Conservation (phyloP, 2,329 filamentous ascomycete species). For the Alternaria angustiovoidea region DNA sequence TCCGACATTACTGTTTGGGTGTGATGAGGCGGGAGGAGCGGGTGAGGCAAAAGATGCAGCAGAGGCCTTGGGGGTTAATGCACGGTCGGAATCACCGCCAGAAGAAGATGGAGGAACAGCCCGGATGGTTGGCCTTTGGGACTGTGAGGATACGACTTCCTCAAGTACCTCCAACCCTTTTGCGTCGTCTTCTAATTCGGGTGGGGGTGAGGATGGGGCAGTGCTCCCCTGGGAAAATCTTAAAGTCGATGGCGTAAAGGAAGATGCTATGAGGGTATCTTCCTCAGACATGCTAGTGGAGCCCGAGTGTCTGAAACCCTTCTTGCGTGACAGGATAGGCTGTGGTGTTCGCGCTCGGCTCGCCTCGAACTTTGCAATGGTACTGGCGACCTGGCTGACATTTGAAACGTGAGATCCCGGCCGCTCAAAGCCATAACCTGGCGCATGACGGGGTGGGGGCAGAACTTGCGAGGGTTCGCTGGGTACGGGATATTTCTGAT, state of each 20-base stretch:
- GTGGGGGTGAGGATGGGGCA: constrained; percentile 48
- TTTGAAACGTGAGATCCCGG: constrained; percentile 52
- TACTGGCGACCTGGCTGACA: constrained; percentile 47
- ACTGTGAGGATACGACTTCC: constrained; percentile 38
- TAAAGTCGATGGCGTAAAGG: constrained; percentile 48
- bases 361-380: constrained; percentile 49
- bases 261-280: constrained; percentile 49
- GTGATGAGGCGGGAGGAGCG: constrained; percentile 33
- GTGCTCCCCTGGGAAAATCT: constrained; percentile 52
- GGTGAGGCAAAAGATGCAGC: constrained; percentile 48
- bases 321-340: constrained; percentile 45
- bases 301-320: constrained; percentile 47
- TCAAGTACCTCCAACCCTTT: constrained; percentile 46
- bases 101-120: constrained; percentile 50
- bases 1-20: constrained; percentile 38
- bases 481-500: constrained; percentile 52
- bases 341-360: constrained; percentile 44
- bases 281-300: constrained; percentile 51
- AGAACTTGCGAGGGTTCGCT: constrained; percentile 52
- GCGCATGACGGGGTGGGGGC: constrained; percentile 48
- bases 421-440: constrained; percentile 50
- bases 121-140: constrained; percentile 45
- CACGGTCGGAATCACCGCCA: constrained; percentile 42
- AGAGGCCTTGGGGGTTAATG: constrained; percentile 48
- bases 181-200: constrained; percentile 39